Evolutionary conservation across 1,284 basidiomycete species (phyloP).

Genomic region (Pseudozyma sp.): DNA sequence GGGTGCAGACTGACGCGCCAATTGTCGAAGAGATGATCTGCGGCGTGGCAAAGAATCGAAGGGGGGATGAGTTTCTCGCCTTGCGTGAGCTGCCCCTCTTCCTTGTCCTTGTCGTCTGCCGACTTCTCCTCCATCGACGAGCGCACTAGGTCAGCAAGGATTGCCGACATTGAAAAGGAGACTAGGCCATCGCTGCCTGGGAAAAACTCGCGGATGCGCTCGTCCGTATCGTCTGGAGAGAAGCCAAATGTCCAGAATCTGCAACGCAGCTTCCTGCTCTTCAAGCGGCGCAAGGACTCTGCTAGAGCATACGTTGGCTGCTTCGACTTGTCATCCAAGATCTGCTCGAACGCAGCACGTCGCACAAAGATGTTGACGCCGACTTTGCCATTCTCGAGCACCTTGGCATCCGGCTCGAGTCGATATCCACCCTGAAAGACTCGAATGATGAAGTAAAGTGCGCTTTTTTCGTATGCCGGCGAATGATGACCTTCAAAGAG

Average conservation of each 20-base stretch:
- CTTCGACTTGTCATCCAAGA: neutral
- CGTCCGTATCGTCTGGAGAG: conserved; percentile 29
- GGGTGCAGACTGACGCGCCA: conserved; percentile 41
- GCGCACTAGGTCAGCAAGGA: conserved; percentile 33
- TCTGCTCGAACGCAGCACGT: conserved; percentile 20
- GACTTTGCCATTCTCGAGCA: conserved; percentile 19
- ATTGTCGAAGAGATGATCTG: conserved; percentile 14
- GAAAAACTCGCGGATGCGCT: conserved; percentile 37
- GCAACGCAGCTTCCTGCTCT: conserved; percentile 26
- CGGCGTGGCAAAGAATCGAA: conserved; percentile 22
- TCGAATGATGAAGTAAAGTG: conserved; percentile 25
- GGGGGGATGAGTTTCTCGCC: conserved; percentile 10
- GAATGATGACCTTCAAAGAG: conserved; percentile 32
- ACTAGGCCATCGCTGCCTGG: conserved; percentile 31
- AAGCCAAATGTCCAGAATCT: conserved; percentile 40
- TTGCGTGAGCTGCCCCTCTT: conserved; percentile 38
- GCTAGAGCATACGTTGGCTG: conserved; percentile 16
- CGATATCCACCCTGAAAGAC: conserved; percentile 42
- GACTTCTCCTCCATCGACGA: conserved; percentile 13
- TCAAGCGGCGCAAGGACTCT: conserved; percentile 32
- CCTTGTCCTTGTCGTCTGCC: conserved; percentile 10
- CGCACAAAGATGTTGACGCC: conserved; percentile 36
- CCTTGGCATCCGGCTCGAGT: conserved; percentile 20
- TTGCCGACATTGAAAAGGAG: conserved; percentile 32
- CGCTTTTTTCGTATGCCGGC: conserved; percentile 30